phyloP scores from a whole-genome alignment of 2,329 filamentous ascomycete genomes.

The Aspergillus pseudoviridinutans region DNA sequence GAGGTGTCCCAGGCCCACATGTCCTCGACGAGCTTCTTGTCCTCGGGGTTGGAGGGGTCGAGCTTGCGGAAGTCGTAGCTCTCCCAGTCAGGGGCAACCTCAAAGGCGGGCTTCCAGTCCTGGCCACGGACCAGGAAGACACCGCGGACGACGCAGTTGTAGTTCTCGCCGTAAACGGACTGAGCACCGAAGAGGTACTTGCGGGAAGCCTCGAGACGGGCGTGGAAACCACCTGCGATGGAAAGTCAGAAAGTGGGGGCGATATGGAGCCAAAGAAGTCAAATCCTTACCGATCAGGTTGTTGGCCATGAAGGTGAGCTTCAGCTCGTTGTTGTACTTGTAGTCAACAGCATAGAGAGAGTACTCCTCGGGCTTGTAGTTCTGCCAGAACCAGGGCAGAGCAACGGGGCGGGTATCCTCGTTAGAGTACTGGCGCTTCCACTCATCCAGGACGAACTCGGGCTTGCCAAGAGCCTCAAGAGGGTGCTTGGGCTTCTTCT shows the following conservation, averaged over 20 bases:
- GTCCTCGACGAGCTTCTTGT: conserved; percentile 79
- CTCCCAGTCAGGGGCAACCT: conserved; percentile 96
- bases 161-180: conserved; percentile 84
- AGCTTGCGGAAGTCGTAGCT: conserved; percentile 97
- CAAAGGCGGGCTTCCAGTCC: conserved; percentile 79
- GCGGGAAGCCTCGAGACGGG: conserved; percentile 92
- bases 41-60: conserved; percentile 78
- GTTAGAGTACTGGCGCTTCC: conserved; percentile 99
- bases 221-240: conserved; percentile 75
- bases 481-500: conserved; percentile 91
- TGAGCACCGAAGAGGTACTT: conserved; percentile 94
- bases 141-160: conserved; percentile 87
- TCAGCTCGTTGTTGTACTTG: conserved; percentile 99
- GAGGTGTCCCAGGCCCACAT: conserved; percentile 92
- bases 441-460: conserved; percentile 85
- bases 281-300: conserved; percentile 74
- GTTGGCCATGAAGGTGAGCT: conserved; percentile 96
- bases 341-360: conserved; percentile 92
- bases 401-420: conserved; percentile 75
- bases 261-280: not conserved
- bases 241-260: conserved; percentile 12
- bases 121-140: conserved; percentile 94
- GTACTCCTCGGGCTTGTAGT: conserved; percentile 90
- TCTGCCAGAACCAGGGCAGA: conserved; percentile 98
- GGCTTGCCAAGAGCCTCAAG: conserved; percentile 78